Base-by-base conservation (phyloP, 2,329 filamentous ascomycete genomes). In the Colletotrichum spinosum region DNA sequence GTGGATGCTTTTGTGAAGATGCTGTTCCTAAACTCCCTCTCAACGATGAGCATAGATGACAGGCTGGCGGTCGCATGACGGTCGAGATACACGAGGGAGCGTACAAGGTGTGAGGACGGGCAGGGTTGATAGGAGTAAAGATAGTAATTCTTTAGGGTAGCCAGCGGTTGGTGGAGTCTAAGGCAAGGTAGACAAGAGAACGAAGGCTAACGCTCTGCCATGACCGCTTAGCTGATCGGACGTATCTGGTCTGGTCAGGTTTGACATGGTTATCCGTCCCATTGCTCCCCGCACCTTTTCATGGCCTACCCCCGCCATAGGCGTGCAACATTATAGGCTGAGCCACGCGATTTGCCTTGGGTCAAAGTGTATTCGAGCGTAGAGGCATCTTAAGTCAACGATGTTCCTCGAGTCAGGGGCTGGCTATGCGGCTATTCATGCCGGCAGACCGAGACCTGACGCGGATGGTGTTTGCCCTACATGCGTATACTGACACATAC, bases 41-140 rank as follows among this genome's bases (percentile, higher is more conserved):
- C 25, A 25, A 25, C 25, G 25, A 25, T 25, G 25, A 25, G 25
- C 25, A 25, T 17, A 46, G 15, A 46, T 15, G 44, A 10, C 13
- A 9, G n/a, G 25, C n/a, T 17, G 44, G 25, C 25, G 44, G 15
- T 9, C 15, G 25, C 44, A 46, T 46, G 44, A 46, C 44, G 50
- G 50, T 53, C 15, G 50, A 25, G n/a, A 9, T 33, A 34, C 50
- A 17, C 13, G 25, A 6, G 10, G 10, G 17, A 9, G 38, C 4
- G 35, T 13, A 53, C 25, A 35, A 55, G 25, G 44, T 8, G 35
- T 15, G 41, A 33, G 52, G 52, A 17, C 35, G 33, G 52, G n/a
- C 39, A 55, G 52, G 52, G 52, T 41, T 44, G 39, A 55, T 35
- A 44, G 34, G 12, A 13, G 39, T 55, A 42, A 33, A 55, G 15